A percentile compares a stretch with the other conserved stretches of the same genome.
Evolutionary conservation across 2,329 filamentous ascomycete genomes (phyloP).

Genomic region (Ophiostoma ips): DNA sequence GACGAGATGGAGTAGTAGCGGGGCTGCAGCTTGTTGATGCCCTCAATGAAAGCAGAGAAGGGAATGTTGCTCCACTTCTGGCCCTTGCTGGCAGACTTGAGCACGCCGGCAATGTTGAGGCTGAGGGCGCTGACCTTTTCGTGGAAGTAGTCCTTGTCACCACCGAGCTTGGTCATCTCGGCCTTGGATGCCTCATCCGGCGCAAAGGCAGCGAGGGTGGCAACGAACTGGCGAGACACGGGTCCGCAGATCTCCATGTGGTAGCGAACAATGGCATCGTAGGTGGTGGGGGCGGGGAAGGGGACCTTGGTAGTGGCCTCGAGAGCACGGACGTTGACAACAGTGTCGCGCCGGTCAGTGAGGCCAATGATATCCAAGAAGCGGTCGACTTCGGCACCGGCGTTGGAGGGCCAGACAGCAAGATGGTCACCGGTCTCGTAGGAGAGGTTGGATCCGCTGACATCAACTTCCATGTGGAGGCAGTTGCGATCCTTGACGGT

Average conservation of each 20-base stretch:
- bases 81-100: constrained; percentile 58
- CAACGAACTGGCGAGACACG: constrained; percentile 89
- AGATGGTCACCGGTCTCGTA: constrained; percentile 98
- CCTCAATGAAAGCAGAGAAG: constrained; percentile 90
- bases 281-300: constrained; percentile 93
- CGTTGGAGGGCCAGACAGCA: constrained; percentile 92
- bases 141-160: constrained; percentile 91
- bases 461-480: constrained; percentile 87
- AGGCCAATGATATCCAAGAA: constrained; percentile 72
- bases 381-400: constrained; percentile 81
- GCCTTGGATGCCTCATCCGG: constrained; percentile 71
- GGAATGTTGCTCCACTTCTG: constrained; percentile 73
- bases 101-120: constrained; percentile 79
- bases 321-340: constrained; percentile 79
- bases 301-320: constrained; percentile 95
- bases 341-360: constrained; percentile 59
- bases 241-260: constrained; percentile 94
- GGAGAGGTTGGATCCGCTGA: constrained; percentile 73
- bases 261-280: constrained; percentile 83
- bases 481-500: constrained; percentile 83
- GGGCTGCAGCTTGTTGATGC: constrained; percentile 85
- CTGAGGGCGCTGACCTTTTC: constrained; percentile 67
- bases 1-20: constrained; percentile 99
- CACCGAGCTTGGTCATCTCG: constrained; percentile 77
- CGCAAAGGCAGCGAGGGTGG: constrained; percentile 75